These are phyloP conservation scores for Zalaria sp. DNA, from an alignment of 2,329 filamentous ascomycete genomes.

Conservation along the genomic window DNA sequence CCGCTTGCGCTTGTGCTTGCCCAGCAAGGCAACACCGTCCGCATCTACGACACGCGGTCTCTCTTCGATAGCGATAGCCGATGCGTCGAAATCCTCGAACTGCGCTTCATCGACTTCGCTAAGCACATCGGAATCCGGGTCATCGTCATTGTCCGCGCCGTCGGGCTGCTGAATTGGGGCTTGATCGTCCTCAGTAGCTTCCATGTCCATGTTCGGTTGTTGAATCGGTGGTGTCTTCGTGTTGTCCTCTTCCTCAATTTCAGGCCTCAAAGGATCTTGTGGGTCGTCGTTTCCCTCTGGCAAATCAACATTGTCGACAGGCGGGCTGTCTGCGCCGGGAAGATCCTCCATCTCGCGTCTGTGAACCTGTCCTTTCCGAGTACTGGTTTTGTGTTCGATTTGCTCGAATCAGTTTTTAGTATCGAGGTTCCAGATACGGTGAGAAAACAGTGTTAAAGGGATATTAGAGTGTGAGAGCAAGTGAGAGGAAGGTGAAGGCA, in stretches of 20 bases:
- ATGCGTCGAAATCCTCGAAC: conserved; percentile 50
- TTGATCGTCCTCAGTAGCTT: conserved; percentile 22
- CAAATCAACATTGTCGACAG: conserved; percentile 23
- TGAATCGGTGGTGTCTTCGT: conserved; percentile 28
- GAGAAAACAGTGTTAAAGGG: neutral
- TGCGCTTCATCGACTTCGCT: conserved; percentile 52
- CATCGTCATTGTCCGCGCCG: conserved; percentile 28
- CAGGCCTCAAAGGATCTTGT: conserved; percentile 29
- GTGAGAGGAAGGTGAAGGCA: too few relatives aligned
- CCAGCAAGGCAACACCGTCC: conserved; percentile 45
- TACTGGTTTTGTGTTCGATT: too few relatives aligned
- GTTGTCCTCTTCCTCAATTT: conserved; percentile 33
- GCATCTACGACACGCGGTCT: conserved; percentile 47
- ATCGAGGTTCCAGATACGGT: too few relatives aligned
- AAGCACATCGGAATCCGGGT: conserved; percentile 44
- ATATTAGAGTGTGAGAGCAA: neutral
- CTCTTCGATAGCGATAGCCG: conserved; percentile 46
- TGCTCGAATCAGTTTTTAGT: too few relatives aligned
- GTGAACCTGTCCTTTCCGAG: too few relatives aligned
- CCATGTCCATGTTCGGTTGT: conserved; percentile 30
- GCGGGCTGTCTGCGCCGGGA: conserved; percentile 16
- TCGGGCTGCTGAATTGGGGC: conserved; percentile 8
- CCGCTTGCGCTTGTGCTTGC: conserved; percentile 52
- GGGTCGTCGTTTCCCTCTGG: conserved; percentile 34
- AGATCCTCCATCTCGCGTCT: conserved; percentile 6